phyloP scores from a whole-genome alignment of 129 eudicot genomes.

The Centrapalus pauciflorus region DNA sequence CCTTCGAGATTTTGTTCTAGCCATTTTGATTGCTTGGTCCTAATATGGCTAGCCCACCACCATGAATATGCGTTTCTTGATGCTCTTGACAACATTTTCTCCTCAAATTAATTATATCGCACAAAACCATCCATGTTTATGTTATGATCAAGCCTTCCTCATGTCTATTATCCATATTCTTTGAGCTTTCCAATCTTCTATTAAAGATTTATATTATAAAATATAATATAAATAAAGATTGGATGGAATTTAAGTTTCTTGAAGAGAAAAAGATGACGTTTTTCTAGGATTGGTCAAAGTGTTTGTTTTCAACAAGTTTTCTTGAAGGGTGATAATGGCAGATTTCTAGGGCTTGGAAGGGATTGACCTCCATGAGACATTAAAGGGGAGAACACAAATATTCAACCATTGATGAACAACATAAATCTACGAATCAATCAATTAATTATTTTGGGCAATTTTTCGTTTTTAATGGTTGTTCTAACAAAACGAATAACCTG shows the following conservation, averaged over 20 bases:
- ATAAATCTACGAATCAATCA: neutral
- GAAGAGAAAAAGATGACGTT: neutral
- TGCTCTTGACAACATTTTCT: slow-evolving; percentile 56
- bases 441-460: too few relatives aligned
- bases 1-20: slow-evolving; percentile 62
- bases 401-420: slow-evolving; percentile 13
- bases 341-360: neutral
- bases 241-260: neutral
- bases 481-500: too few relatives aligned
- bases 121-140: too few relatives aligned
- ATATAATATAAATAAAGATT: neutral
- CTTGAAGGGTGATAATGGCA: neutral
- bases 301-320: neutral
- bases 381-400: slow-evolving; percentile 3
- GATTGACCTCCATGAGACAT: slow-evolving; percentile 8
- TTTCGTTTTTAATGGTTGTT: too few relatives aligned
- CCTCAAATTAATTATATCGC: too few relatives aligned
- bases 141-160: too few relatives aligned
- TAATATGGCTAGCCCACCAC: slow-evolving; percentile 84
- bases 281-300: neutral
- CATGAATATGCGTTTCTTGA: slow-evolving; percentile 70
- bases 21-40: slow-evolving; percentile 79
- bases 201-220: neutral
- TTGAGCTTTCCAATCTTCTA: neutral
- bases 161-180: too few relatives aligned